Conservation (phyloP, 2,329 filamentous ascomycete species). For the Xylaria sp. region DNA sequence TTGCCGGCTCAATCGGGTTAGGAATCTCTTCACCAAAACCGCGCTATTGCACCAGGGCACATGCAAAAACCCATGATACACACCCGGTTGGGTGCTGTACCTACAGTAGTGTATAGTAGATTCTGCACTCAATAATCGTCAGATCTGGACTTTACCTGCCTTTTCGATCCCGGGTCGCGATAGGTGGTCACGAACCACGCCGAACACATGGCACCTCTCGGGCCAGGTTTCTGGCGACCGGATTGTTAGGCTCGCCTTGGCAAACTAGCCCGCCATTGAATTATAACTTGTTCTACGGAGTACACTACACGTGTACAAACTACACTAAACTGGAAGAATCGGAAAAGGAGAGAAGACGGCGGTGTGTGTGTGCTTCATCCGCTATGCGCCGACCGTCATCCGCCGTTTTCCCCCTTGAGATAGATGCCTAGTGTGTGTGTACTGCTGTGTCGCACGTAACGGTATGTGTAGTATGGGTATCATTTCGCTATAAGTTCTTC, state of each 20-base stretch:
- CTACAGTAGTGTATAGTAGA: conserved; percentile 4
- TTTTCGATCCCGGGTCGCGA: conserved; percentile 38
- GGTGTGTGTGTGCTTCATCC: conserved; percentile 9
- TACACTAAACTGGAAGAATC: not conserved
- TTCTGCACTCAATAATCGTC: not conserved
- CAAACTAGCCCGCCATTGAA: conserved; percentile 1
- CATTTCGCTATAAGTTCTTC: conserved; percentile 20
- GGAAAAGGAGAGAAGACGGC: not conserved
- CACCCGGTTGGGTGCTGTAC: conserved; percentile 1
- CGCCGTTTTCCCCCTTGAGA: not conserved
- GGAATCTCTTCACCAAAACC: conserved; percentile 22
- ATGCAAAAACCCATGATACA: not conserved
- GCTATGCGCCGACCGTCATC: not conserved
- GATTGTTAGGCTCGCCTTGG: conserved; percentile 17
- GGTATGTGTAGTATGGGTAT: not conserved
- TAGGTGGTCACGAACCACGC: conserved; percentile 29
- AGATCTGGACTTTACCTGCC: conserved; percentile 17
- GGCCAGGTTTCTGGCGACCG: conserved; percentile 38
- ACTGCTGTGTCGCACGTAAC: not conserved
- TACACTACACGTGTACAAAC: too few relatives aligned
- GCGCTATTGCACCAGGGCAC: conserved; percentile 14
- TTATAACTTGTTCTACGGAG: too few relatives aligned
- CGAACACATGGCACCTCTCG: conserved; percentile 46
- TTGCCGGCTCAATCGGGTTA: conserved; percentile 28
- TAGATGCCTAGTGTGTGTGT: too few relatives aligned